These are phyloP conservation scores for Chlamydomonas schloesseri DNA, from an alignment of 139 green algal genomes.

Conservation along the genomic window DNA sequence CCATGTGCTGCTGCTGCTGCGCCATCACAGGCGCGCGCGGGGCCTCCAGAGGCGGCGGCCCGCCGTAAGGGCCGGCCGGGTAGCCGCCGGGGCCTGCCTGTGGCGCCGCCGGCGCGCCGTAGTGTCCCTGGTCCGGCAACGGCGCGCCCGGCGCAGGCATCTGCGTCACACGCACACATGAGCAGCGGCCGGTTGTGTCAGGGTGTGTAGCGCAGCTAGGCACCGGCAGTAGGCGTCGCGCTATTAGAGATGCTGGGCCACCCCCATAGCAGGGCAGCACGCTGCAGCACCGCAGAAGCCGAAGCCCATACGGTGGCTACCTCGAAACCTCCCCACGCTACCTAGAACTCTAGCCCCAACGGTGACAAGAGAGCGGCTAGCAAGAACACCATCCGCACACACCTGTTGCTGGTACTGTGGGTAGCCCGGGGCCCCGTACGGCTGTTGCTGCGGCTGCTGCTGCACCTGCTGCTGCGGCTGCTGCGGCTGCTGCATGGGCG, in stretches of 20 bases:
- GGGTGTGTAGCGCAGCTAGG: not conserved
- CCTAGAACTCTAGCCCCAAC: no score
- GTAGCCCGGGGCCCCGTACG: not conserved
- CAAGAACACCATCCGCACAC: no score
- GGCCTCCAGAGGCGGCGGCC: not conserved
- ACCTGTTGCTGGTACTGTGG: not conserved
- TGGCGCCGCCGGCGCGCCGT: not conserved
- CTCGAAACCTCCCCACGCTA: no score
- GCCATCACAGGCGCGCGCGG: constrained; percentile 6
- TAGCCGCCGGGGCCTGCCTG: not conserved
- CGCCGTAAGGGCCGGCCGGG: not conserved
- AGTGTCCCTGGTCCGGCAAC: not conserved
- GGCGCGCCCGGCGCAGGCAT: not conserved
- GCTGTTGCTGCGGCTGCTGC: constrained; percentile 16
- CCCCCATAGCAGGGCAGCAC: no score
- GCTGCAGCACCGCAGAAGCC: no score
- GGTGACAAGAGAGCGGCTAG: no score
- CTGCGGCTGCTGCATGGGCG: not conserved
- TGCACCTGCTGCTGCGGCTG: constrained; percentile 1
- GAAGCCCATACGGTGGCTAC: no score
- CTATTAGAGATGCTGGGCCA: no score
- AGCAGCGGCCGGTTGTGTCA: no score
- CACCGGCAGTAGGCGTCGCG: no score
- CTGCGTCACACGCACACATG: not conserved
- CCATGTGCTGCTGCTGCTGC: not conserved